Percentiles rank a stretch among this genome's conserved stretches.
phyloP scores from a whole-genome alignment of 192 early-diverging fungal genomes.

The Backusella mclennaniae region DNA sequence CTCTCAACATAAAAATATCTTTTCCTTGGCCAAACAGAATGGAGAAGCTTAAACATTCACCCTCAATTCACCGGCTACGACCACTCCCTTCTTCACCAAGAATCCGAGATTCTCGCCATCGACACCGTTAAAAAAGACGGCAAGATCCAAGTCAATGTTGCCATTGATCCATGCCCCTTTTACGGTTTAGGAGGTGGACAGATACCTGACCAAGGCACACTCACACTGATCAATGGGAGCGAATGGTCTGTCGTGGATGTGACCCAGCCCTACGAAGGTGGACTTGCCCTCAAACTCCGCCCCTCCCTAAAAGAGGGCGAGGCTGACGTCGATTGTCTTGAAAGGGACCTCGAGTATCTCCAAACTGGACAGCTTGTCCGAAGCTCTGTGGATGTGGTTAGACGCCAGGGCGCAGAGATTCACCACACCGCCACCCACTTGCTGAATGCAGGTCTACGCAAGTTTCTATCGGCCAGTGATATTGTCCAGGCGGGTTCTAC shows the following conservation, averaged over 20 bases:
- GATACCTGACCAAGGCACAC: slow-evolving; percentile 43
- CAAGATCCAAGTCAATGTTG: slow-evolving; percentile 41
- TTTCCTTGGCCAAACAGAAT: slow-evolving; percentile 13
- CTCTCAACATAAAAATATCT: background rate
- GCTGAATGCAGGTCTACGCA: slow-evolving; percentile 52
- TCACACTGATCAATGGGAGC: slow-evolving; percentile 39
- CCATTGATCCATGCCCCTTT: slow-evolving; percentile 58
- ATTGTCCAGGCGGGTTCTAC: slow-evolving; percentile 57
- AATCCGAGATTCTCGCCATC: slow-evolving; percentile 36
- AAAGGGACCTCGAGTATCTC: slow-evolving; percentile 41
- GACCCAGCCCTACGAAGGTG: slow-evolving; percentile 49
- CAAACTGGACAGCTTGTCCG: slow-evolving; percentile 39
- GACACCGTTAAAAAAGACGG: slow-evolving; percentile 34
- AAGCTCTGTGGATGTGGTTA: slow-evolving; percentile 37
- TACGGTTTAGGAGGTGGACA: slow-evolving; percentile 63
- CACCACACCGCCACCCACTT: slow-evolving; percentile 63
- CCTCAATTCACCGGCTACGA: slow-evolving; percentile 55
- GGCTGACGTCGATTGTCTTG: background rate
- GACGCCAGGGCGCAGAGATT: slow-evolving; percentile 44
- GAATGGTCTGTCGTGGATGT: slow-evolving; percentile 48
- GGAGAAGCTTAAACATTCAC: slow-evolving; percentile 31
- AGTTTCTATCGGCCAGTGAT: slow-evolving; percentile 33
- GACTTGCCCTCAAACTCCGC: slow-evolving; percentile 41
- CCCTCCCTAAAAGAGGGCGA: background rate
- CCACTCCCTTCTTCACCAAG: slow-evolving; percentile 37